Conservation (phyloP, 116 monocot genomes). For the Papilionanthe hybrid region DNA sequence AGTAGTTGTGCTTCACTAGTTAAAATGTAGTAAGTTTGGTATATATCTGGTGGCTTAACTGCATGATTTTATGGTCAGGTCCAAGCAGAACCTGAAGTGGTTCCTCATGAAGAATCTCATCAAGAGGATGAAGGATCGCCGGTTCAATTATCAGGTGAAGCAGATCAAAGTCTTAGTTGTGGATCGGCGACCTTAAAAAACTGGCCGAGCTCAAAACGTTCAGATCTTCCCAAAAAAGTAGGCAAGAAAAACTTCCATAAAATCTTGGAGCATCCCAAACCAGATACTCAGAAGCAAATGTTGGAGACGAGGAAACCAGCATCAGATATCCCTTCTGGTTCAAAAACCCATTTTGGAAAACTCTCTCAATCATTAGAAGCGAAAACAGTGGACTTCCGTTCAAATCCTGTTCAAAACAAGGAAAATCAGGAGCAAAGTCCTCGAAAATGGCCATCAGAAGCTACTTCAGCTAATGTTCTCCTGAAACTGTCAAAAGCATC, state of each 20-base stretch:
- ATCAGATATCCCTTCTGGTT: not conserved
- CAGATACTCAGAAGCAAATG: not conserved
- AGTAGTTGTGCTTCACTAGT: not conserved
- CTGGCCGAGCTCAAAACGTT: constrained; percentile 15
- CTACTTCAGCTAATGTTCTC: constrained; percentile 10
- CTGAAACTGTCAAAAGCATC: constrained; percentile 28
- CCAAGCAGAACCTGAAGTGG: not conserved
- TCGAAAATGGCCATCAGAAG: constrained; percentile 11
- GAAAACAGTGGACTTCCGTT: not conserved
- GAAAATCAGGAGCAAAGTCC: not conserved
- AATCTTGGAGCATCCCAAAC: constrained; percentile 4
- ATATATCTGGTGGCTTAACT: not conserved
- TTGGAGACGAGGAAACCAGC: not conserved
- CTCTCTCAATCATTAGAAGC: not conserved
- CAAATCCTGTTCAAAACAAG: constrained; percentile 1
- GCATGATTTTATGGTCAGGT: constrained; percentile 1
- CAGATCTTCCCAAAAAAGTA: constrained; percentile 5
- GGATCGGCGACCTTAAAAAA: not conserved
- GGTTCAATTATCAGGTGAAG: not conserved
- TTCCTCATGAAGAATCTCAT: constrained; percentile 4
- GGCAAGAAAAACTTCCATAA: constrained; percentile 4
- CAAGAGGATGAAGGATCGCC: constrained; percentile 14
- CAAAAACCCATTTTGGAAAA: not conserved
- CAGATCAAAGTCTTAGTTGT: not conserved
- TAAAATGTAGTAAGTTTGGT: not conserved